phyloP scores from a whole-genome alignment of 257 asterid species.

The Solanum verrucosum region DNA sequence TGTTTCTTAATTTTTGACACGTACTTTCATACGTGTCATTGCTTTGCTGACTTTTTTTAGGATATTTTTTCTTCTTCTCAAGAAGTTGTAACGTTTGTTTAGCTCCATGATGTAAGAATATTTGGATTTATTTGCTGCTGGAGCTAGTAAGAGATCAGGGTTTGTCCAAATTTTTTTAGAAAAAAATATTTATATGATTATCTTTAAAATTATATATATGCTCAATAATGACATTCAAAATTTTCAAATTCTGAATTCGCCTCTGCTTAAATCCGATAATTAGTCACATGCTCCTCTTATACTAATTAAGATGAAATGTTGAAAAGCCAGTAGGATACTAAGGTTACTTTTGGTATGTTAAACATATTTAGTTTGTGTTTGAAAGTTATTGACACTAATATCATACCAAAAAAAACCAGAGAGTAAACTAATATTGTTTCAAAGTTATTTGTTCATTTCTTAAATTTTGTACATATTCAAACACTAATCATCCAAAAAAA shows the following conservation, averaged over 20 bases:
- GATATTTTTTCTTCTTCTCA: too few relatives aligned
- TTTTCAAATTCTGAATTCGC: too few relatives aligned
- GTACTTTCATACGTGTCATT: neutral
- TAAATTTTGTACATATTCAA: neutral
- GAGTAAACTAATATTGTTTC: neutral
- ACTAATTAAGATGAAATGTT: neutral
- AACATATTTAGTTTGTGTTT: neutral
- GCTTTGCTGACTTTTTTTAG: neutral
- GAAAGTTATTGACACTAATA: neutral
- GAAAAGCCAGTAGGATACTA: neutral
- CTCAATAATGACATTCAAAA: too few relatives aligned
- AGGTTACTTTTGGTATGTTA: neutral
- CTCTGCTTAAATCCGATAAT: too few relatives aligned
- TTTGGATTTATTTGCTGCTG: neutral
- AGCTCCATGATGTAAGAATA: neutral
- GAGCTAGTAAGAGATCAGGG: neutral
- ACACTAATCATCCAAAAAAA: neutral
- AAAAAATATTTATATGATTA: too few relatives aligned
- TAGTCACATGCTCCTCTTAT: neutral
- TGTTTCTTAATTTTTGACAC: neutral
- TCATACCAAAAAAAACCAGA: neutral
- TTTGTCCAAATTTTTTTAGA: rapidly evolving
- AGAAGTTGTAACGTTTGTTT: neutral
- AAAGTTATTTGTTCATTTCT: neutral
- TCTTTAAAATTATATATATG: too few relatives aligned